A percentile compares a stretch with the other conserved stretches of the same genome.
Evolutionary conservation across 1,139 yeast species (phyloP).

Genomic region (Candida sp.): DNA sequence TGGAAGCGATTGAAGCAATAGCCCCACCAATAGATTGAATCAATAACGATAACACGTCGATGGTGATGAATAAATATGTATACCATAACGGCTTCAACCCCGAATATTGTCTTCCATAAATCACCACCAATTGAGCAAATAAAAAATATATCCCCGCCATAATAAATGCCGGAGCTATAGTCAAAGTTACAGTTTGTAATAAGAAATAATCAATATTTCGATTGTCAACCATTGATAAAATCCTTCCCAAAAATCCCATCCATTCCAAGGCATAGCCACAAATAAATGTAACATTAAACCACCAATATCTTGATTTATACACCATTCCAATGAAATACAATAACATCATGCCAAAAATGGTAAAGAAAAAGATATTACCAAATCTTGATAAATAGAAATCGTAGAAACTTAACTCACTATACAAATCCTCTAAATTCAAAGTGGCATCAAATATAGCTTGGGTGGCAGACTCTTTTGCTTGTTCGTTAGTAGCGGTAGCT

Average conservation of each 20-base stretch:
- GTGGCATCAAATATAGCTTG: conserved; percentile 30
- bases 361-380: conserved; percentile 21
- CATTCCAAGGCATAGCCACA: conserved; percentile 64
- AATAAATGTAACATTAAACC: conserved; percentile 65
- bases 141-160: conserved; percentile 84
- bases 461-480: conserved; percentile 25
- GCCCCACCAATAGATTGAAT: conserved; percentile 86
- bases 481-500: conserved; percentile 37
- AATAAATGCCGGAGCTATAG: conserved; percentile 82
- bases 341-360: conserved; percentile 17
- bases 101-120: conserved; percentile 63
- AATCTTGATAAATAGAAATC: conserved; percentile 28
- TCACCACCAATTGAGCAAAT: conserved; percentile 65
- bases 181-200: conserved; percentile 64
- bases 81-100: conserved; percentile 69
- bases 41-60: conserved; percentile 66
- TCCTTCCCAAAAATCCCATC: conserved; percentile 68
- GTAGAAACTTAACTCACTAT: conserved; percentile 23
- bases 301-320: conserved; percentile 55
- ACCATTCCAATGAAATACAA: conserved; percentile 20
- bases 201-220: conserved; percentile 44
- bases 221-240: conserved; percentile 38
- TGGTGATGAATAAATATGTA: conserved; percentile 59
- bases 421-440: conserved; percentile 19
- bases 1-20: conserved; percentile 55